phyloP scores from a whole-genome alignment of 305 asterid species.

The Solanum hybrid region DNA sequence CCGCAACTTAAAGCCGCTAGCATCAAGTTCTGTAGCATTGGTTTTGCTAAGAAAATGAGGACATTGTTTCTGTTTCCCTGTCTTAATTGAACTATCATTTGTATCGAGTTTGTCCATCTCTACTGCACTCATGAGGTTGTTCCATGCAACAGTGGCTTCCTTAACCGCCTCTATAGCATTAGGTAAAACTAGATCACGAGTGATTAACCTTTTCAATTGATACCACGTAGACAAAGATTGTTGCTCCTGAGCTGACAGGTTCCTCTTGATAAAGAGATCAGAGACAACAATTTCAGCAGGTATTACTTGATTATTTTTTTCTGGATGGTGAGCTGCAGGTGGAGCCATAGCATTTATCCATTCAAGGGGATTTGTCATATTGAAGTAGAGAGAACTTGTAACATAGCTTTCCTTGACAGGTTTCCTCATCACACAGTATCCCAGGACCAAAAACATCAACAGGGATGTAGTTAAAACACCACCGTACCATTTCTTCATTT shows the following conservation, averaged over 20 bases:
- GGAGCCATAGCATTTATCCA: conserved; percentile 54
- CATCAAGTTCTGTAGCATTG: conserved; percentile 60
- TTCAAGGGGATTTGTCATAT: conserved; percentile 73
- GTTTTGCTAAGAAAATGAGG: conserved; percentile 89
- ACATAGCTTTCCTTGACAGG: conserved; percentile 54
- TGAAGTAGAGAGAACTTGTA: conserved; percentile 37
- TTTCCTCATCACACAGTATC: conserved; percentile 41
- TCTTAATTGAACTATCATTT: conserved; percentile 51
- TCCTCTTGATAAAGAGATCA: conserved; percentile 42
- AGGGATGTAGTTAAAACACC: conserved; percentile 55
- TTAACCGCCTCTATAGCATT: conserved; percentile 76
- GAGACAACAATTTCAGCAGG: conserved; percentile 42
- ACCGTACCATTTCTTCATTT: conserved; percentile 81
- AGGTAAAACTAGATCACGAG: conserved; percentile 61
- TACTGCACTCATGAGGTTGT: conserved; percentile 54
- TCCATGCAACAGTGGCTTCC: conserved; percentile 85
- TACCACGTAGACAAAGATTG: conserved; percentile 62
- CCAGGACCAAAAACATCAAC: conserved; percentile 54
- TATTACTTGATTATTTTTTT: conserved; percentile 40
- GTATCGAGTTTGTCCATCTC: conserved; percentile 50
- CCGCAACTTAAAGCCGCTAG: conserved; percentile 51
- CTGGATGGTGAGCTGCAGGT: conserved; percentile 45
- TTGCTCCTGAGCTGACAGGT: conserved; percentile 49
- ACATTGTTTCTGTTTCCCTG: conserved; percentile 87
- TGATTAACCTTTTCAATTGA: conserved; percentile 45